phyloP scores from a whole-genome alignment of 164 flowering plant genomes.

The Piper betle region DNA sequence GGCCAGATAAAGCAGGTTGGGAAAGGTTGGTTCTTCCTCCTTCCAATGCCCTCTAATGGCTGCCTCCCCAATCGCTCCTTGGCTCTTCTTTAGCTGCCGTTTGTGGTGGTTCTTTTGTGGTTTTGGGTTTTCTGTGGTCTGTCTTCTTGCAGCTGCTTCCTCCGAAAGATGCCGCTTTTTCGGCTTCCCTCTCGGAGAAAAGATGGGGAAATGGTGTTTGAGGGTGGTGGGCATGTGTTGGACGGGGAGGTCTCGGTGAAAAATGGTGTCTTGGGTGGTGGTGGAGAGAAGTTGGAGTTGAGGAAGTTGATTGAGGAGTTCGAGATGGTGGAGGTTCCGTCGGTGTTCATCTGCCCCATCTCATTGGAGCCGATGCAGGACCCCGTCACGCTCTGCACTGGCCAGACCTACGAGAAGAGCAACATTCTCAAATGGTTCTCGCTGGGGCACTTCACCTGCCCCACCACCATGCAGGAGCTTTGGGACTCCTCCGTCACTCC shows the following conservation, averaged over 20 bases:
- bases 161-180: conserved; percentile 31
- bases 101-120: not conserved
- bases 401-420: conserved; percentile 64
- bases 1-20: not conserved
- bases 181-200: conserved; percentile 17
- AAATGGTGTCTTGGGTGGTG: conserved; percentile 31
- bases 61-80: conserved; percentile 6
- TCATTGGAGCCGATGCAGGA: conserved; percentile 76
- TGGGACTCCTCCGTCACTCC: conserved; percentile 52
- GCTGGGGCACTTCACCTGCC: conserved; percentile 53
- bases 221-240: conserved; percentile 32
- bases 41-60: conserved; percentile 8
- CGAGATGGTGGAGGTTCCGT: conserved; percentile 39
- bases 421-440: conserved; percentile 71
- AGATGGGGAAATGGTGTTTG: conserved; percentile 22
- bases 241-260: conserved; percentile 46
- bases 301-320: conserved; percentile 43
- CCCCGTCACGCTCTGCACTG: conserved; percentile 67
- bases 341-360: conserved; percentile 70
- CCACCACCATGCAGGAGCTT: conserved; percentile 61
- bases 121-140: too few species aligned
- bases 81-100: conserved; percentile 1
- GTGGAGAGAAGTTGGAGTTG: conserved; percentile 25
- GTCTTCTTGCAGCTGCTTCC: not conserved
- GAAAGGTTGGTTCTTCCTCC: conserved; percentile 11